A percentile compares a stretch with the other conserved stretches of the same genome.
phyloP scores from a whole-genome alignment of 306 rosid genomes.

The Gillenia trifoliata region DNA sequence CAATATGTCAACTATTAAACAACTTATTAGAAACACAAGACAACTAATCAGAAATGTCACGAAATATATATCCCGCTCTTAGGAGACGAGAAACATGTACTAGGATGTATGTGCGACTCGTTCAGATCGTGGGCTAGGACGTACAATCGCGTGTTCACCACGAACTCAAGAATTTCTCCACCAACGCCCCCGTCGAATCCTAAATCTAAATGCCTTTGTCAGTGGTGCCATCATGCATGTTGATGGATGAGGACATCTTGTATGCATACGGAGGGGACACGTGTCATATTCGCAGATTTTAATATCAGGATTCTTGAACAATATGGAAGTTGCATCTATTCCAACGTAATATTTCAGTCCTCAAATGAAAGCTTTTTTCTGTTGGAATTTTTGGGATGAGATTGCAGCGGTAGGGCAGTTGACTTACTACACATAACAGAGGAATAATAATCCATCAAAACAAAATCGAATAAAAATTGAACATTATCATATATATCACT shows the following conservation, averaged over 20 bases:
- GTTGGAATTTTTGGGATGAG: background rate
- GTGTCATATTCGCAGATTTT: background rate
- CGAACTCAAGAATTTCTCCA: background rate
- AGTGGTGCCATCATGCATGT: background rate
- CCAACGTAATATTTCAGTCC: background rate
- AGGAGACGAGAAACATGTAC: background rate
- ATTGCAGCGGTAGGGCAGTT: background rate
- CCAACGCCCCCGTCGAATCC: background rate
- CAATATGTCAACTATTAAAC: no score
- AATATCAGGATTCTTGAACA: background rate
- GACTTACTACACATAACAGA: background rate
- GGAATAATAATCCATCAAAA: background rate
- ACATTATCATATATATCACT: background rate
- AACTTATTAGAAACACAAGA: no score
- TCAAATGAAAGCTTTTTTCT: background rate
- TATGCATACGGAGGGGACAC: background rate
- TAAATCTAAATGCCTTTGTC: background rate
- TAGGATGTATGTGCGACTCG: background rate
- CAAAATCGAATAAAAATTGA: no score
- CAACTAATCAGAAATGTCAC: background rate
- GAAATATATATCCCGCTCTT: background rate
- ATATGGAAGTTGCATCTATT: conserved; percentile 13
- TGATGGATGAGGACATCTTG: background rate
- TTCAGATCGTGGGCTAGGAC: no score
- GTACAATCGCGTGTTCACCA: no score